Percentiles rank a stretch among this genome's conserved stretches.
These are phyloP conservation scores for Sanghuangporus baumii DNA, from an alignment of 1,284 basidiomycete species.

Conservation along the genomic window DNA sequence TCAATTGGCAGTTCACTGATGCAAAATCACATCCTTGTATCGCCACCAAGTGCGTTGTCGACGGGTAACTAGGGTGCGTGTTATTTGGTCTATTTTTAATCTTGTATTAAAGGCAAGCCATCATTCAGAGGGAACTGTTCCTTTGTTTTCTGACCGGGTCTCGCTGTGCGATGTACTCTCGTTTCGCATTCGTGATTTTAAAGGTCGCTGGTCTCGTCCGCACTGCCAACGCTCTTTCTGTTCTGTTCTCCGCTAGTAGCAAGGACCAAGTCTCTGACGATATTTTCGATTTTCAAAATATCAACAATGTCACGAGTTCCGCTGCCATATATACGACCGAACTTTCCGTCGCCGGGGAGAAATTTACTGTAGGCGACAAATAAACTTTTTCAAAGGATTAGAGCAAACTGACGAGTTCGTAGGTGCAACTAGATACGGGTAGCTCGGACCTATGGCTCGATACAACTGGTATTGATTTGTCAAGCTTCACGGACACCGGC, in stretches of 20 bases:
- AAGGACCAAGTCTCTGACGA: slow-evolving; percentile 2
- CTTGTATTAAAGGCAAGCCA: background rate
- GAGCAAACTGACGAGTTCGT: background rate
- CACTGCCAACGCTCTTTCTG: background rate
- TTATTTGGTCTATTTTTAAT: background rate
- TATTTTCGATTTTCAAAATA: slow-evolving; percentile 7
- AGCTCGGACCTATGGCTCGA: slow-evolving; percentile 13
- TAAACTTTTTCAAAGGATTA: background rate
- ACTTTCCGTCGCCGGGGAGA: background rate
- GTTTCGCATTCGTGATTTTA: background rate
- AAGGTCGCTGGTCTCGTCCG: background rate
- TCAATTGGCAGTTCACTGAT: too few relatives aligned
- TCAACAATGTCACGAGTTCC: background rate
- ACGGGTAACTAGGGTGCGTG: background rate
- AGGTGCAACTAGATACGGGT: slow-evolving; percentile 12
- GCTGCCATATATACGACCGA: slow-evolving; percentile 2
- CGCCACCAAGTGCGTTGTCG: background rate
- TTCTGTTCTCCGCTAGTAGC: background rate
- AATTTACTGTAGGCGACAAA: slow-evolving; percentile 1
- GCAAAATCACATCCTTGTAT: too few relatives aligned
- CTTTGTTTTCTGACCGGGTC: background rate
- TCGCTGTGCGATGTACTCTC: slow-evolving; percentile 4
- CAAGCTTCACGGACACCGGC: slow-evolving; percentile 6
- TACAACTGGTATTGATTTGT: slow-evolving; percentile 4
- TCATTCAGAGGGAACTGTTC: background rate